phyloP scores from a whole-genome alignment of 345 rosid species.

The Fremontodendron californicum region DNA sequence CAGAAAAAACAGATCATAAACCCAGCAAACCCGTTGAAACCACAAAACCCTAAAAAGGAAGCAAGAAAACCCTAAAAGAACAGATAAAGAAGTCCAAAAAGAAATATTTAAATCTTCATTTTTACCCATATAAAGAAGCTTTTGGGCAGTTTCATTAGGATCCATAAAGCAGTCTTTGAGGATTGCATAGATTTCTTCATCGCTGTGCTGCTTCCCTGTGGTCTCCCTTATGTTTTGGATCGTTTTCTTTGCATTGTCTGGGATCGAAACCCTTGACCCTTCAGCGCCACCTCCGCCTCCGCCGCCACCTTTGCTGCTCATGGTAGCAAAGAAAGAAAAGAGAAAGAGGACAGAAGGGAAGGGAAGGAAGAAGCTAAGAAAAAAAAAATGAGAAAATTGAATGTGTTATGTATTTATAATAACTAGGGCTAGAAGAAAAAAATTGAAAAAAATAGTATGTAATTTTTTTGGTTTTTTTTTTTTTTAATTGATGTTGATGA shows the following conservation, averaged over 20 bases:
- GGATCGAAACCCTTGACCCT: slow-evolving; percentile 57
- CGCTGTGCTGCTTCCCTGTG: slow-evolving; percentile 75
- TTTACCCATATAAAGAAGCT: slow-evolving; percentile 67
- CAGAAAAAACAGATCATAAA: slow-evolving; percentile 11
- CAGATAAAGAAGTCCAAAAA: neutral
- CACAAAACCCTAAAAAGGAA: slow-evolving; percentile 16
- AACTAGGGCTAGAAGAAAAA: neutral
- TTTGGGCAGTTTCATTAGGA: slow-evolving; percentile 78
- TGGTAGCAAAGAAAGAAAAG: slow-evolving; percentile 20
- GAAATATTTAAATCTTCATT: neutral
- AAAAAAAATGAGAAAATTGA: neutral
- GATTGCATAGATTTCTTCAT: slow-evolving; percentile 68
- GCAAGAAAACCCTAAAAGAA: slow-evolving; percentile 1
- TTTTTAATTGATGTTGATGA: neutral
- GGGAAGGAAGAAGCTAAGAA: neutral
- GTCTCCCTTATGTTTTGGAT: slow-evolving; percentile 71
- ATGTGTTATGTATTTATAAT: neutral
- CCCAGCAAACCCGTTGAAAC: neutral
- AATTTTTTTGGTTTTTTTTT: neutral
- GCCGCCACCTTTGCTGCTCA: slow-evolving; percentile 47
- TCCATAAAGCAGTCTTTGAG: slow-evolving; percentile 70
- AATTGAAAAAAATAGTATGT: neutral
- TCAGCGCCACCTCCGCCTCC: slow-evolving; percentile 34
- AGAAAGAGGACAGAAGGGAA: slow-evolving; percentile 4
- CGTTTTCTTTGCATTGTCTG: slow-evolving; percentile 43